Evolutionary conservation across 768 basidiomycete species (phyloP), one percentile per base, ranked within the genome.

Genomic region (Mycena filopes): DNA sequence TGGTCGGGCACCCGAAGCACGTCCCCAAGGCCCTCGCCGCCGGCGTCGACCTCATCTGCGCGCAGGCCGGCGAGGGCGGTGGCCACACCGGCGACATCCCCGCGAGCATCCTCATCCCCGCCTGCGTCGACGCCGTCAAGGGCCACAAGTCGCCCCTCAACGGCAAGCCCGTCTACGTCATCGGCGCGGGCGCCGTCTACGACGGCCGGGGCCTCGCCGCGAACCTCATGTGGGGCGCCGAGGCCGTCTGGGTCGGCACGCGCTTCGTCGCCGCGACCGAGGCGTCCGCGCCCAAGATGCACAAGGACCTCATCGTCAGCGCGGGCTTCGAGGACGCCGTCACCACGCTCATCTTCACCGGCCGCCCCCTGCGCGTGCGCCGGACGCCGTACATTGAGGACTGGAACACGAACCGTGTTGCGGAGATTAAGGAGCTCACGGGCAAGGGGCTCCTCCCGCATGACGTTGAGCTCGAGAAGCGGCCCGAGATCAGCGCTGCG

Each of bases 1-100:
- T 95, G 93, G 91, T 97, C 60, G 96, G 96, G 21, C 93, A 95
- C 74, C 95, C 95, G n/a, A 97, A 95, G 74, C 93, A 95, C 74
- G 92, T 92, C 48, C 69, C 80, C 50, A 93, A 92, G 75, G 93
- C 93, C 6, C 85, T 97, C 31, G 92, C 86, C 6, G 90, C 83
- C 41, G 96, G 96, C 40, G 92, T 94, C 40, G 96, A 98, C 73
- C 82, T 98, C 66, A 97, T 98, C 74, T 98, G 96, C 71, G 95
- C 95, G 9, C 95, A 97, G 78, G 95, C 91, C 3, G 93, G 94
- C 28, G 96, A 98, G 79, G 96, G 94, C 46, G 94, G 95, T 55
- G 93, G 93, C 20, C 89, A 89, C 82, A 96, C 96, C 0, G 96
- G 96, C 28, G 91, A 94, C 68, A 88, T 90, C 16, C 87, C 95